Base-by-base conservation (phyloP, 2,329 filamentous ascomycete species). In the Colletotrichum sp. region DNA sequence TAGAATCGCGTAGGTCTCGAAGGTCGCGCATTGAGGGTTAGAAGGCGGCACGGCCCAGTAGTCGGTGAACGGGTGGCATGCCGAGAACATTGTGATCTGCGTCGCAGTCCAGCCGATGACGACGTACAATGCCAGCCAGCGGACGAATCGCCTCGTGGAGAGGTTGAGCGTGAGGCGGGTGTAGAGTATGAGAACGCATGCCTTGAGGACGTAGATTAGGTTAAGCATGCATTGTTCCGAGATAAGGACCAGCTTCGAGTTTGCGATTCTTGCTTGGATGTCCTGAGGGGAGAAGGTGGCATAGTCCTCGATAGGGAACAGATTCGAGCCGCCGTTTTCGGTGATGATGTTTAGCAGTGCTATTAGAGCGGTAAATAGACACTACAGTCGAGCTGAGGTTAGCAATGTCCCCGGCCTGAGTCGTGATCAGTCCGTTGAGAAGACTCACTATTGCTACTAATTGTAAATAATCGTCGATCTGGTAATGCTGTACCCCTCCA, bases 31-130 rank as follows among this genome's bases (percentile, higher is more conserved):
- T 80, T 90, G 87, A 8, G 83, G 69, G 69, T 87, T 80, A 5
- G 86, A 82, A 2, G 87, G 83, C 7, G 88, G 88, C 57, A 90
- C 82, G 12, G 84, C 85, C 88, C 88, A 90, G 77, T 89, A 89
- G 8, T 83, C 85, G 10, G 73, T 68, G 76, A 89, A 87, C 1
- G 88, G 89, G 15, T 82, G 82, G 76, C 88, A 90, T 18, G 84
- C 82, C 9, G 85, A 81, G 78, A 90, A 89, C 80, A 89, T 87
- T 28, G 87, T 82, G 21, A 88, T 80, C 75, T 90, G 83, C 15
- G 84, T 84, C 6, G 84, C 85, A 2, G 87, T 24, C 79, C 85
- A 89, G 18, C 87, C 88, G 39, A 84, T 9, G 16, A 75, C 81
- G 18, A 87, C 83, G 78, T 88, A 90, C 10, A 82, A 57, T 24